Conservation (phyloP, 192 early-diverging fungal species). For the Globomyces pollinis-pini region DNA sequence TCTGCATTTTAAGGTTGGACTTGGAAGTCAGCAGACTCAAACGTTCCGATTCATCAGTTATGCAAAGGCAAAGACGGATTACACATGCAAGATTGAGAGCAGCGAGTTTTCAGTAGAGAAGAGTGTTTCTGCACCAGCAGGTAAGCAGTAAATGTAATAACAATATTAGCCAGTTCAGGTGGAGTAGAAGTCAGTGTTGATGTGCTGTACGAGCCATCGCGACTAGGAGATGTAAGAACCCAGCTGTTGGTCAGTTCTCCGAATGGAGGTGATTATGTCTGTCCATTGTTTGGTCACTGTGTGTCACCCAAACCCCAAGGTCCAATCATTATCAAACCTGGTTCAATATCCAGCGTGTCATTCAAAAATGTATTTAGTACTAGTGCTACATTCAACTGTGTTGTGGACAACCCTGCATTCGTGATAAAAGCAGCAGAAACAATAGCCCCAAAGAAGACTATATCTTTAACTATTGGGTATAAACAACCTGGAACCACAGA, state of each 20-base stretch:
- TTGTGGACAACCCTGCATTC: conserved; percentile 54
- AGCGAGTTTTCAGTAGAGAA: conserved; percentile 51
- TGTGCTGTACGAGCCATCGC: conserved; percentile 54
- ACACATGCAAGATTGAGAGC: conserved; percentile 42
- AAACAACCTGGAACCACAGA: conserved; percentile 19
- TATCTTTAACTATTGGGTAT: conserved; percentile 35
- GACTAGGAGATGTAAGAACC: conserved; percentile 46
- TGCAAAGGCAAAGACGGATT: conserved; percentile 50
- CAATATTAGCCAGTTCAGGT: conserved; percentile 26
- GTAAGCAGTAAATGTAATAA: conserved; percentile 23
- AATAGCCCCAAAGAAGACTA: conserved; percentile 46
- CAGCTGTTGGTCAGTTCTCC: conserved; percentile 41
- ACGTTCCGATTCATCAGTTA: conserved; percentile 48
- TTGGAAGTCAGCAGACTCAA: conserved; percentile 46
- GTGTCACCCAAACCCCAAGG: conserved; percentile 47
- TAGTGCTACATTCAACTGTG: conserved; percentile 39
- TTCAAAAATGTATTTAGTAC: conserved; percentile 56
- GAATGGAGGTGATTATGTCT: conserved; percentile 50
- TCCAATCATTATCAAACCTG: conserved; percentile 47
- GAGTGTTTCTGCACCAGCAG: conserved; percentile 40
- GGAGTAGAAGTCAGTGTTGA: conserved; percentile 48
- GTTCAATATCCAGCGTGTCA: conserved; percentile 26
- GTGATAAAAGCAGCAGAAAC: conserved; percentile 43
- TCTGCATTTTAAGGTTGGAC: conserved; percentile 50
- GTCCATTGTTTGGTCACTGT: conserved; percentile 51